Base-by-base conservation (phyloP, 139 green algal species). In the Trebouxia sp. region DNA sequence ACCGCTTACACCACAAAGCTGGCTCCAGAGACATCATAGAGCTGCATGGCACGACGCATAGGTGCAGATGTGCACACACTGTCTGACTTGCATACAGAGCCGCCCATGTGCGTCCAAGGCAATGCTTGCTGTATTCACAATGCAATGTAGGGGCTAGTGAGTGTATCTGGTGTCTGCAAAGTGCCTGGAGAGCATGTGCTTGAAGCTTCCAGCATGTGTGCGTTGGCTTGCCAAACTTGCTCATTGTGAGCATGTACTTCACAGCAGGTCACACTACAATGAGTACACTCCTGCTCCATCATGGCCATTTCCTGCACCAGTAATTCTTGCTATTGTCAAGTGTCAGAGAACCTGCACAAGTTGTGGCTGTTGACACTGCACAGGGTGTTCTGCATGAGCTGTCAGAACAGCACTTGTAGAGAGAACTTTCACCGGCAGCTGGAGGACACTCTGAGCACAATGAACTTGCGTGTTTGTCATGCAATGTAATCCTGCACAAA, bases 11-110 rank as follows among this genome's bases (percentile, higher is more conserved):
- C 80, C 88, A 92, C 8, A 88, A 87, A 66, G 93, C 91, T 0
- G 93, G 92, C 11, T 83, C 80, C 26, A 39, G 43, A 0, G 38
- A 82, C 2, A 89, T 97, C 9, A 80, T 98, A 30, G 96, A 99
- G 91, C 89, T 99, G 69, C 96, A 99, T 81, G 95, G 96, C 39
- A 98, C 93, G 4, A 98, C 93, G 11, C 94, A 98, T 78, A 90
- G 87, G 93, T 95, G 32, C 14, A 2, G 88, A 26, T 37, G 6
- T 6, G 45, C 45, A 74, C 12, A 56, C 39, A 3, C 66, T 35
- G 50, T 42, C 43, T 45, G 50, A n/a, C n/a, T n/a, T n/a, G n/a
- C n/a, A 15, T 32, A 30, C n/a, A 70, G 51, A 80, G 43, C 30
- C 74, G 6, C 37, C 3, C n/a, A 78, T 20, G 20, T 37, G 62